Percentiles rank a stretch among this genome's conserved stretches.
phyloP scores from a whole-genome alignment of 2,329 filamentous ascomycete species.

The Xylariaceae sp. region DNA sequence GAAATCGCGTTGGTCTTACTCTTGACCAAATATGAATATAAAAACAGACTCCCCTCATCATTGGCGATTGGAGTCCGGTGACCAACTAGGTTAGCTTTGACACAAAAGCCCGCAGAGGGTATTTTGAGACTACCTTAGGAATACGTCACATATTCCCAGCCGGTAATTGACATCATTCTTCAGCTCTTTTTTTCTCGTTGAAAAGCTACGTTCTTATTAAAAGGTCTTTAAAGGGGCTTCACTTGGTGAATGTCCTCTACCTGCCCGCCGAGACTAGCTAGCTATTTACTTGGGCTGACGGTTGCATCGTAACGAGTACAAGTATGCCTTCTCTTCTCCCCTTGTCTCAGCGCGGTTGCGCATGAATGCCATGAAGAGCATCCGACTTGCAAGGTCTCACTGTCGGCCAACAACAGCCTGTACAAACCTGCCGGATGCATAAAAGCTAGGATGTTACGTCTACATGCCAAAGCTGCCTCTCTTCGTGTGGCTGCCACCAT shows the following conservation, averaged over 20 bases:
- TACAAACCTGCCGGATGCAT: background rate
- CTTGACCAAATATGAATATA: background rate
- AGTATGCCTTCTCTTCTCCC: too few species aligned
- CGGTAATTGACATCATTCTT: background rate
- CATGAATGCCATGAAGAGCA: too few species aligned
- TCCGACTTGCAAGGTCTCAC: too few species aligned
- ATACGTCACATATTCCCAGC: background rate
- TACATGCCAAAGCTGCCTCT: constrained; percentile 9
- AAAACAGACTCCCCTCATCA: background rate
- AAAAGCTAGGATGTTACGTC: background rate
- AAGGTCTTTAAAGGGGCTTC: background rate
- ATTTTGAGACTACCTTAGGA: background rate
- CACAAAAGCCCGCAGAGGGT: too few species aligned
- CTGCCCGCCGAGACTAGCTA: background rate
- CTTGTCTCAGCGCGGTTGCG: too few species aligned
- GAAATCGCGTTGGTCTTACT: too few species aligned
- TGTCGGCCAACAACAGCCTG: background rate
- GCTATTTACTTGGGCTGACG: too few species aligned
- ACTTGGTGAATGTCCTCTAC: background rate
- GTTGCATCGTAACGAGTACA: too few species aligned
- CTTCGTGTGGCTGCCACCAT: constrained; percentile 8
- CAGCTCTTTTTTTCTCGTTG: background rate
- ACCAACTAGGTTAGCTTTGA: too few species aligned
- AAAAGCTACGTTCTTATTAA: background rate
- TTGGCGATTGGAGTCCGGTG: background rate